Evolutionary conservation across 352 stramenopile species (phyloP), one percentile per base, ranked within the genome.

Genomic region (Phytophthora meadii): DNA sequence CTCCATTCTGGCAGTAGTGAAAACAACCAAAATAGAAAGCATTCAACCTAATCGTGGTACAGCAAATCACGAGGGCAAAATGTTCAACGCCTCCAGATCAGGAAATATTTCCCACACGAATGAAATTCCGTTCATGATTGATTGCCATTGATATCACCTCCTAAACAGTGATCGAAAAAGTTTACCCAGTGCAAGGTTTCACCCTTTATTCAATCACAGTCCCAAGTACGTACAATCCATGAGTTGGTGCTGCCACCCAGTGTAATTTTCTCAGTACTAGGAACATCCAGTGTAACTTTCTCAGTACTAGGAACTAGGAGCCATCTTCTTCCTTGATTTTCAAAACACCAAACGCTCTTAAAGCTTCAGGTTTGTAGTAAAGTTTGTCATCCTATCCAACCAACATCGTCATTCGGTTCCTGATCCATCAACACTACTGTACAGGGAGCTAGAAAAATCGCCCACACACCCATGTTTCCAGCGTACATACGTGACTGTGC

Each of bases 341-440:
- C 3, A 66, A 15, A n/a, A 66, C 10, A 1, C 49, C 55, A 36
- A 66, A 40, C 19, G 62, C 17, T 56, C 54, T 70, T 17, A 65
- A 30, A 5, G 48, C 39, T 1, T 66, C 55, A 5, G 44, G 3
- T 32, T 39, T 46, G 49, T 66, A 66, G 25, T 57, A 61, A 6
- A 71, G 46, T 37, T 55, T 49, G 0, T 42, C 36, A 11, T 34
- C 19, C 24, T 56, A 66, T 11, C 63, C 49, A 10, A 22, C 42
- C 11, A 66, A 36, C 55, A 47, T 52, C 10, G 53, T 52, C 48
- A 66, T 57, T 39, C 58, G 60, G 36, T 36, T 52, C 3, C 48
- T 17, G 8, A 47, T 15, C n/a, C 54, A 14, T 66, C 55, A n/a
- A 71, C 63, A 17, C 63, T 19, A n/a, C n/a, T n/a, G n/a, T 66